Evolutionary conservation across 148 eudicot genomes (phyloP), one percentile per base, ranked within the genome.

Genomic region (Talinum fruticosum): DNA sequence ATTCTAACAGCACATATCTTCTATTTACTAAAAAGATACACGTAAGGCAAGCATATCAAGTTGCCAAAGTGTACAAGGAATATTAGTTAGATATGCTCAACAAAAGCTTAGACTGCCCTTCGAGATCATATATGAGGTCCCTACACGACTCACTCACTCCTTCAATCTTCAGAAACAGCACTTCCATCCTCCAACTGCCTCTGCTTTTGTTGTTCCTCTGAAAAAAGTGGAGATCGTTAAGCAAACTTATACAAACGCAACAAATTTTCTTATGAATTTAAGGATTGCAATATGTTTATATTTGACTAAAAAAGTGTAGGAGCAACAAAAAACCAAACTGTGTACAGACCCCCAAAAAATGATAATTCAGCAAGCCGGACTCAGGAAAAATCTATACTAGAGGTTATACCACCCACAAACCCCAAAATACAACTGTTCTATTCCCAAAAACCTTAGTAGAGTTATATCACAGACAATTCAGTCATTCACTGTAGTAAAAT

Each of bases 121-220:
- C 36, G 28, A 71, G 49, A 38, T 41, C 35, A 24, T 2, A 16
- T 59, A 71, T 71, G 14, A 44, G 34, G 59, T 44, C 7, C 29
- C 54, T 15, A 28, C 2, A 21, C 34, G 1, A 45, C 12, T 12
- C 35, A 12, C 72, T 41, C 28, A 49, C 51, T 29, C 26, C 57
- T 81, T 82, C 81, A 83, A 30, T 89, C 92, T 68, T 81, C 85
- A 54, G 72, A 61, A 45, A 76, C 76, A 18, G n/a, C 45, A 65
- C 66, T 36, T 5, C 75, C 88, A 69, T 79, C 86, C 80, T 83
- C 89, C 78, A 79, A 76, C 76, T 83, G 83, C 80, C 79, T 84
- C 78, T 86, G 85, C 77, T 85, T 85, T 69, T 90, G 86, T 81
- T 86, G 93, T 85, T 88, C 86, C 86, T 86, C 91, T 90, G 89